These are phyloP conservation scores for Ceratobasidium sp. DNA, from an alignment of 1,284 basidiomycete genomes.

Conservation along the genomic window DNA sequence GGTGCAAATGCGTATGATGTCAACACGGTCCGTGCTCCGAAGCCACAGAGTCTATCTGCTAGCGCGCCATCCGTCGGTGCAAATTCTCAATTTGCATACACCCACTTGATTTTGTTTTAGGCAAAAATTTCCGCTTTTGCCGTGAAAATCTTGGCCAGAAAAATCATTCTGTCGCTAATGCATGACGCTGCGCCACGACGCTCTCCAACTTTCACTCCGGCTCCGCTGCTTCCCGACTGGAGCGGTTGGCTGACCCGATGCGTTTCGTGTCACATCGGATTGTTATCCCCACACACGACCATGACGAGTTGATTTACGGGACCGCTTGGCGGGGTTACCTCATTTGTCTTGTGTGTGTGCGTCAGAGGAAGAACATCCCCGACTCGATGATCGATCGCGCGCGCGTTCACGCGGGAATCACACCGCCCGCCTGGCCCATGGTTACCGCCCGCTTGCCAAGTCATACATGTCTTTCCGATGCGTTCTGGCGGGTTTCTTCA, in stretches of 20 bases:
- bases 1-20: neutral
- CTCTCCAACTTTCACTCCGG: neutral
- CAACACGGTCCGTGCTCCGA: conserved; percentile 1
- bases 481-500: no score
- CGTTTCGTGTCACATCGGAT: neutral
- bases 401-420: neutral
- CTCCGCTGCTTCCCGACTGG: neutral
- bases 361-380: no score
- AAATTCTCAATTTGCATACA: conserved; percentile 1
- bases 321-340: neutral
- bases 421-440: neutral
- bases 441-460: no score
- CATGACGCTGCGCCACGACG: no score
- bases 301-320: neutral
- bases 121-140: neutral
- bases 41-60: neutral
- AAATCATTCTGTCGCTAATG: no score
- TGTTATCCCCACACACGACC: neutral
- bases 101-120: neutral
- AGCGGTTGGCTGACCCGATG: neutral
- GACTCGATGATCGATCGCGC: neutral
- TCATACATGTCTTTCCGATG: no score
- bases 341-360: neutral
- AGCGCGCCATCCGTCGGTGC: neutral
- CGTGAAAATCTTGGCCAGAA: neutral